Evolutionary conservation across 306 rosid genomes (phyloP).

Genomic region (Vigna hirtella): DNA sequence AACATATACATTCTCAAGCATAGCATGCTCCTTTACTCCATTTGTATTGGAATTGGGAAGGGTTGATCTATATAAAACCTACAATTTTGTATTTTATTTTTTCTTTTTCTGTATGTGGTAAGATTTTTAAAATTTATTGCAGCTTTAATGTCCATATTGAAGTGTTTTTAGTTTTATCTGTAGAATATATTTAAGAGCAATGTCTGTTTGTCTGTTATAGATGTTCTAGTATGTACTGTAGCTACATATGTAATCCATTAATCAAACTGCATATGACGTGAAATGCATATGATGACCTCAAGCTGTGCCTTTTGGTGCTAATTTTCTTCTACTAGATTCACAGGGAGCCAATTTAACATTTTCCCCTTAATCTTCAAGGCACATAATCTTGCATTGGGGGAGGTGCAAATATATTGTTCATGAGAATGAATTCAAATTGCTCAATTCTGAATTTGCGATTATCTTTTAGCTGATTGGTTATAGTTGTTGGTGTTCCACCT

Average conservation of each 20-base stretch:
- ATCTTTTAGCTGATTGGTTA: not conserved
- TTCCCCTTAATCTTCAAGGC: not conserved
- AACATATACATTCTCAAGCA: constrained; percentile 14
- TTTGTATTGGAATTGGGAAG: constrained; percentile 6
- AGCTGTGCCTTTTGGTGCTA: constrained; percentile 9
- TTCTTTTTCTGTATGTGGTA: not conserved
- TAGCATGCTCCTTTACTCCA: not conserved
- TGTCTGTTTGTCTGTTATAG: not conserved
- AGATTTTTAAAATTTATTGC: not conserved
- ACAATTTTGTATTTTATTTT: not conserved
- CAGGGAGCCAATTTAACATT: not conserved
- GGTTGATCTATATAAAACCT: not conserved
- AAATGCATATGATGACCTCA: constrained; percentile 8
- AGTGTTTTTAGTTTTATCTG: not conserved
- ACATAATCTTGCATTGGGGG: not conserved
- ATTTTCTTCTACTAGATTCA: constrained; percentile 13
- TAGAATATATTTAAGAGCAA: constrained; percentile 10
- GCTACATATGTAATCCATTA: constrained; percentile 1
- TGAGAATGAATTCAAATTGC: constrained; percentile 10
- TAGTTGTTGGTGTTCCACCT: constrained; percentile 19
- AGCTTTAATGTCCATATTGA: not conserved
- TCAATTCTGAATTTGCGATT: constrained; percentile 30
- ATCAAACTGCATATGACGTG: constrained; percentile 2
- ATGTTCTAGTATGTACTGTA: constrained; percentile 5
- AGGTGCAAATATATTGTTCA: not conserved